Evolutionary conservation across 2,329 filamentous ascomycete species (phyloP), one percentile per base, ranked within the genome.

Genomic region (Claviceps digitariae): DNA sequence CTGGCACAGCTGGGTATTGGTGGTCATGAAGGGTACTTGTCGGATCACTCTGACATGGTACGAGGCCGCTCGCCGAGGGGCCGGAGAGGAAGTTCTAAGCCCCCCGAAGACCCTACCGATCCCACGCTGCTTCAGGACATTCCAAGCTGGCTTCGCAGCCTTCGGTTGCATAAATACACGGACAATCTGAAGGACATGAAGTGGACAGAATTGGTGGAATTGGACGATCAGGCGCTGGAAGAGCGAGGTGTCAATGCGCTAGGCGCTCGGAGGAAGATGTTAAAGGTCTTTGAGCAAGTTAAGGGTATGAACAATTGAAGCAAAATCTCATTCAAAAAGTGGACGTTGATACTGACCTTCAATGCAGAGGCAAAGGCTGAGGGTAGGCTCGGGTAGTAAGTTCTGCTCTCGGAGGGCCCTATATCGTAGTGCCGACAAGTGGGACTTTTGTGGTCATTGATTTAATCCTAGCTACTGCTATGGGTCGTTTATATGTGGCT

Each of bases 251-350:
- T 98, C 34, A 96, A 95, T 67, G 93, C 93, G 52, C 79, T 97
- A 54, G 93, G 93, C 62, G 93, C 93, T 20, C 79, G 93, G 61
- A 86, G 91, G 67, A 98, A 98, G 79, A 94, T 98, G 88, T 74
- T 98, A 56, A 98, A 98, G 81, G 93, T 97, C 54, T 97, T 97
- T 70, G 93, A 97, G 63, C 90, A 96, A 74, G 91, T 97, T 64
- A 89, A 83, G 71, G 86, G 81, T 83, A 71, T 58, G 72, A 62
- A 31, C 4, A 47, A 15, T 15, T 7, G 17, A 44, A 20, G 43
- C 31, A 21, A 2, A 4, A 17, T 40, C 7, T 15, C n/a, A 12
- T 20, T 13, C 41, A 3, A 21, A 21, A 21, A 31, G 10, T 20
- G 12, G 20, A 44, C 10, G 12, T 44, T 23, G 51, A 20, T 47